Conservation (phyloP, 805 yeast genomes). For the Metschnikowia peoriensis region DNA sequence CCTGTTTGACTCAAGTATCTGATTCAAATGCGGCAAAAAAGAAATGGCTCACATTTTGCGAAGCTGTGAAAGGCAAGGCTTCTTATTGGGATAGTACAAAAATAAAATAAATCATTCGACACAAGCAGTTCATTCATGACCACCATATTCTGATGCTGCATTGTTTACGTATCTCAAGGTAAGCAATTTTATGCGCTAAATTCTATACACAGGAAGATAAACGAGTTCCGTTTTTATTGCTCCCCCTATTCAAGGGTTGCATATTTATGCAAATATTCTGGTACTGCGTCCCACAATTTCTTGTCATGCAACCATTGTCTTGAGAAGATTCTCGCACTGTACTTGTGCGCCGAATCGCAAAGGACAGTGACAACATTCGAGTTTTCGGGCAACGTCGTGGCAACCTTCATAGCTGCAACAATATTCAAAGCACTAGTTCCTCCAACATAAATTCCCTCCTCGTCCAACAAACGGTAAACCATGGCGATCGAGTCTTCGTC, state of each 20-base stretch:
- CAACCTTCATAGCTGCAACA: slow-evolving; percentile 81
- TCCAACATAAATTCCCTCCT: slow-evolving; percentile 87
- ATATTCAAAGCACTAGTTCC: slow-evolving; percentile 91
- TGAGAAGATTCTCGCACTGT: slow-evolving; percentile 78
- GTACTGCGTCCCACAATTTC: slow-evolving; percentile 62
- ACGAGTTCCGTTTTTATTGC: background rate
- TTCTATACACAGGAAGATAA: background rate
- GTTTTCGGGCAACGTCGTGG: slow-evolving; percentile 70
- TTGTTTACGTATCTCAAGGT: background rate
- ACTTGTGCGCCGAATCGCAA: slow-evolving; percentile 89
- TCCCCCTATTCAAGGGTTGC: slow-evolving; percentile 37
- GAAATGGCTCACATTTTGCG: too few relatives aligned
- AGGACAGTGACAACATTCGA: slow-evolving; percentile 84
- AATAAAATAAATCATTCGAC: too few relatives aligned
- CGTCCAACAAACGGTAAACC: slow-evolving; percentile 80
- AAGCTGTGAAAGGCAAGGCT: too few relatives aligned
- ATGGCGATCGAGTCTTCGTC: slow-evolving; percentile 80
- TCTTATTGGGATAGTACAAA: too few relatives aligned
- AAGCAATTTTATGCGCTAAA: background rate
- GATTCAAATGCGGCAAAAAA: too few relatives aligned
- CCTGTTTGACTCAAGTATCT: too few relatives aligned
- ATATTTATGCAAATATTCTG: slow-evolving; percentile 69
- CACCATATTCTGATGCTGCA: background rate
- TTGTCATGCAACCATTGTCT: slow-evolving; percentile 73
- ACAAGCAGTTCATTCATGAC: too few relatives aligned